These are phyloP conservation scores for Ajuga reptans DNA, from an alignment of 305 asterid species.

Conservation along the genomic window DNA sequence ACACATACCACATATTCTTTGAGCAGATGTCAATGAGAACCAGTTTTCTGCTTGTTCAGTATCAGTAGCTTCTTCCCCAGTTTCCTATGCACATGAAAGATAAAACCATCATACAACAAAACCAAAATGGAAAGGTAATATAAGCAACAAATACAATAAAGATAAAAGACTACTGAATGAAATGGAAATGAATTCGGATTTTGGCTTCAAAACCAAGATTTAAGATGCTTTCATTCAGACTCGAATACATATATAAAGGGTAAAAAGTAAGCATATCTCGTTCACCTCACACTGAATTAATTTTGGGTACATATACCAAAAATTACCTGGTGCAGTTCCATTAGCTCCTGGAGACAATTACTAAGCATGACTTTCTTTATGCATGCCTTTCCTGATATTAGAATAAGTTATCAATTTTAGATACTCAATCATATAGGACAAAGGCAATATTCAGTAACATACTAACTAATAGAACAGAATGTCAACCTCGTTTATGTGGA, in stretches of 20 bases:
- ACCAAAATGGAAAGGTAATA: conserved; percentile 6
- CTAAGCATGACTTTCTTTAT: conserved; percentile 94
- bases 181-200: conserved; percentile 4
- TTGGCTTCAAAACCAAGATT: neutral
- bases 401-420: neutral
- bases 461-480: conserved; percentile 19
- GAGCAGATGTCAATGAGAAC: conserved; percentile 96
- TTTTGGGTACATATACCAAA: conserved; percentile 9
- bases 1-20: conserved; percentile 84
- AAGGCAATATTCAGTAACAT: neutral
- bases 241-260: neutral
- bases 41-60: conserved; percentile 98
- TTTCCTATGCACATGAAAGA: conserved; percentile 56
- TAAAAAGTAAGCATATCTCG: neutral
- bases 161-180: neutral
- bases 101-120: conserved; percentile 5
- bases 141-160: conserved; percentile 5
- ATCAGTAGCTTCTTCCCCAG: conserved; percentile 95
- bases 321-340: conserved; percentile 98
- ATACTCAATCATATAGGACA: conserved; percentile 12
- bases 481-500: conserved; percentile 91
- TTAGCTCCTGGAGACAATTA: conserved; percentile 97
- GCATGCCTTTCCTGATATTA: conserved; percentile 89
- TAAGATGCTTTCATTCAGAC: neutral
- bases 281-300: neutral